phyloP scores from a whole-genome alignment of 805 yeast species.

The Sungouiozyma intestinalis region DNA sequence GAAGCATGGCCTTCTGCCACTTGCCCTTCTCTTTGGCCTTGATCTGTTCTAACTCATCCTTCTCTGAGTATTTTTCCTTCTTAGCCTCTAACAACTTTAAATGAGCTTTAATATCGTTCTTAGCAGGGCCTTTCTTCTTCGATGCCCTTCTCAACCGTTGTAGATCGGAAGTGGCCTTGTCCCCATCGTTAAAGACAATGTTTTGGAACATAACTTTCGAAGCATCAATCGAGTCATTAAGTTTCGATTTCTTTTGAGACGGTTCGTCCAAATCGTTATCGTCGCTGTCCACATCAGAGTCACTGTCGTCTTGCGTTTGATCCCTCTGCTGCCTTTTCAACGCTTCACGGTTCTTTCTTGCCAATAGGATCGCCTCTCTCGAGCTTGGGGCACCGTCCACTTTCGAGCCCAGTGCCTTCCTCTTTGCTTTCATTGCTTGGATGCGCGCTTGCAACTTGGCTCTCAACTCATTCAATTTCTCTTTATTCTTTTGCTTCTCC shows the following conservation, averaged over 20 bases:
- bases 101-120: conserved; percentile 77
- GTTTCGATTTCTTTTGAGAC: conserved; percentile 25
- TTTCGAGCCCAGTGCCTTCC: conserved; percentile 87
- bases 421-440: conserved; percentile 54
- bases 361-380: conserved; percentile 67
- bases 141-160: conserved; percentile 40
- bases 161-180: conserved; percentile 65
- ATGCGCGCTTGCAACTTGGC: conserved; percentile 74
- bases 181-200: conserved; percentile 74
- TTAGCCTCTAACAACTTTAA: conserved; percentile 64
- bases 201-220: conserved; percentile 64
- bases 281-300: conserved; percentile 24
- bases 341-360: conserved; percentile 40
- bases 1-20: conserved; percentile 78
- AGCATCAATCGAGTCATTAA: conserved; percentile 27
- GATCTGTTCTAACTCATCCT: conserved; percentile 52
- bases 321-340: conserved; percentile 27
- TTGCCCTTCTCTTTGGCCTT: conserved; percentile 58
- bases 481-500: conserved; percentile 36
- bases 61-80: conserved; percentile 46
- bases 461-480: conserved; percentile 47
- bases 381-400: conserved; percentile 74
- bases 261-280: conserved; percentile 15
- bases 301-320: conserved; percentile 30
- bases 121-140: conserved; percentile 70